Conservation (phyloP, 345 rosid genomes). For the Gossypium anomalum region DNA sequence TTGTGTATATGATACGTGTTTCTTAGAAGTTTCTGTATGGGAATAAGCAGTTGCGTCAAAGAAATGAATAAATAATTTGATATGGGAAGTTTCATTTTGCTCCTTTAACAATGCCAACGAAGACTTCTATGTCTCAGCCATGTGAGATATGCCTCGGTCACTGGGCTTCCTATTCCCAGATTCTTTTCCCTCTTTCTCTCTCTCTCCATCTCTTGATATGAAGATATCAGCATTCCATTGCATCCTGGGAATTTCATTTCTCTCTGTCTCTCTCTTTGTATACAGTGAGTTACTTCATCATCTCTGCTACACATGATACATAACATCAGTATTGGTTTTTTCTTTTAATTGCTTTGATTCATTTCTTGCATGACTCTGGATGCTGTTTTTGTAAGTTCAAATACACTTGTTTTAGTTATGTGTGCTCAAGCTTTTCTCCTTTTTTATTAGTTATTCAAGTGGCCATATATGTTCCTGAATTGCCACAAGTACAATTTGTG, state of each 20-base stretch:
- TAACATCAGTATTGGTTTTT: neutral
- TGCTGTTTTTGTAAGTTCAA: neutral
- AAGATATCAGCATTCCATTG: constrained; percentile 6
- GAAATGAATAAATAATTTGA: constrained; percentile 2
- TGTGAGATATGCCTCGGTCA: constrained; percentile 53
- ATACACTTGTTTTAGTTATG: neutral
- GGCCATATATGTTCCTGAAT: neutral
- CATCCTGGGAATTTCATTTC: constrained; percentile 24
- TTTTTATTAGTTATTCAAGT: constrained; percentile 13
- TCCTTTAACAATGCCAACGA: constrained; percentile 31
- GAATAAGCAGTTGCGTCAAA: constrained; percentile 17
- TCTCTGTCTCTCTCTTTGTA: constrained; percentile 22
- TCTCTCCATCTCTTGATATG: constrained; percentile 15
- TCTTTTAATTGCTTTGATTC: neutral
- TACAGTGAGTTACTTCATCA: constrained; percentile 21
- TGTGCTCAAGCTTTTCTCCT: neutral
- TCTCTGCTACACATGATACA: neutral
- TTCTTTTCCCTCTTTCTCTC: constrained; percentile 8
- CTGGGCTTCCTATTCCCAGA: constrained; percentile 37
- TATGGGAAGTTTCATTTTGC: constrained; percentile 19
- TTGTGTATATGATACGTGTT: neutral
- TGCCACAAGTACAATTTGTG: neutral
- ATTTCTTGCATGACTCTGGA: neutral
- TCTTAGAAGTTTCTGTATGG: neutral
- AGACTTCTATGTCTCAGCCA: constrained; percentile 41